A percentile compares a stretch with the other conserved stretches of the same genome.
phyloP scores from a whole-genome alignment of 2,329 filamentous ascomycete genomes.

The Pezicula carpinea region DNA sequence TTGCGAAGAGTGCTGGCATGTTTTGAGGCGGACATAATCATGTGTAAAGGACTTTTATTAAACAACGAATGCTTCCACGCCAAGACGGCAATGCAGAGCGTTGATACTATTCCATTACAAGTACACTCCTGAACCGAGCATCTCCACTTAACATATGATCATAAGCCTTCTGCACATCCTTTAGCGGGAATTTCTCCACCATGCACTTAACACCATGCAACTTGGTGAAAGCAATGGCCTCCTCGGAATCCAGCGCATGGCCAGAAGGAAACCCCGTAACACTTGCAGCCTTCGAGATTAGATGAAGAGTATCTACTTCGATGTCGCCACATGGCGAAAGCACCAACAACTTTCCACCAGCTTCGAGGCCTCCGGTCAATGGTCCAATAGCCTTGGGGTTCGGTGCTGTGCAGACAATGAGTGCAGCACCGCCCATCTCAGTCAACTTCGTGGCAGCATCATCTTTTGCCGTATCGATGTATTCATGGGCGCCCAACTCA shows the following conservation, averaged over 20 bases:
- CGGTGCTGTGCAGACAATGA: slow-evolving; percentile 61
- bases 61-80: too few relatives aligned
- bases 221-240: slow-evolving; percentile 62
- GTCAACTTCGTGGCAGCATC: slow-evolving; percentile 45
- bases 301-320: slow-evolving; percentile 36
- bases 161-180: slow-evolving; percentile 30
- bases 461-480: slow-evolving; percentile 51
- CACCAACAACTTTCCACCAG: slow-evolving; percentile 56
- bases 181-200: slow-evolving; percentile 59
- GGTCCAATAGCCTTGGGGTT: slow-evolving; percentile 49
- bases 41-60: too few relatives aligned
- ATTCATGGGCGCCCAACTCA: slow-evolving; percentile 55
- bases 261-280: slow-evolving; percentile 63
- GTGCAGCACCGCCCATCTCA: slow-evolving; percentile 55
- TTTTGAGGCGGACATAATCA: too few relatives aligned
- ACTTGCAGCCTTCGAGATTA: slow-evolving; percentile 50
- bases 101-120: slow-evolving; percentile 22
- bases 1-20: too few relatives aligned
- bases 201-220: slow-evolving; percentile 61
- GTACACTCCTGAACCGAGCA: slow-evolving; percentile 24
- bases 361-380: slow-evolving; percentile 48
- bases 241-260: slow-evolving; percentile 56
- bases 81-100: too few relatives aligned
- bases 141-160: slow-evolving; percentile 25
- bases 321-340: slow-evolving; percentile 46